Evolutionary conservation across 345 rosid species (phyloP).

Genomic region (Euphorbia tirucalli): DNA sequence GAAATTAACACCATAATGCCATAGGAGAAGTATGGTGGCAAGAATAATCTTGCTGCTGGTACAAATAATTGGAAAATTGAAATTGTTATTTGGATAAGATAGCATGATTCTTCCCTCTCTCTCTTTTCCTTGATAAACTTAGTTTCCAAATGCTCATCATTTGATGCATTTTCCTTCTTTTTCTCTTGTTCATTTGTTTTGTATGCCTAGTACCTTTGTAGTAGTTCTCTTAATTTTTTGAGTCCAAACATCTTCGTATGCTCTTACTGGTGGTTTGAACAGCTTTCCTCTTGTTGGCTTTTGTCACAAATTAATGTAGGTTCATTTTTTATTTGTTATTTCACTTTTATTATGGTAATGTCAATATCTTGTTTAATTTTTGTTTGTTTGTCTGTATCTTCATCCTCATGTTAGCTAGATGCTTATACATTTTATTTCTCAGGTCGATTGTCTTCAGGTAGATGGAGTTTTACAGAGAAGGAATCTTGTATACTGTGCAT

Average conservation of each 20-base stretch:
- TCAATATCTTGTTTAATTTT: not conserved
- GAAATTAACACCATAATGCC: not conserved
- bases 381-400: not conserved
- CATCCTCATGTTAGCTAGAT: not conserved
- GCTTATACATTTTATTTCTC: conserved; percentile 20
- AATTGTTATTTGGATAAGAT: not conserved
- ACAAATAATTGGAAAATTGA: not conserved
- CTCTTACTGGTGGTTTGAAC: not conserved
- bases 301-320: not conserved
- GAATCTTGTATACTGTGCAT: conserved; percentile 96
- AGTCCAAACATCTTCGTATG: not conserved
- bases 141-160: not conserved
- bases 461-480: conserved; percentile 88
- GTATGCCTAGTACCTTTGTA: not conserved
- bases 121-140: not conserved
- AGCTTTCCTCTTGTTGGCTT: not conserved
- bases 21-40: not conserved
- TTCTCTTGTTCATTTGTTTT: not conserved
- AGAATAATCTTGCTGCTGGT: not conserved
- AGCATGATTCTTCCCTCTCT: not conserved
- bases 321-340: not conserved
- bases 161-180: not conserved
- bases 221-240: not conserved
- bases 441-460: conserved; percentile 97
- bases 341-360: not conserved